A percentile compares a stretch with the other conserved stretches of the same genome.
These are phyloP conservation scores for Neophaeococcomyces aloes DNA, from an alignment of 2,329 filamentous ascomycete species.

Conservation along the genomic window DNA sequence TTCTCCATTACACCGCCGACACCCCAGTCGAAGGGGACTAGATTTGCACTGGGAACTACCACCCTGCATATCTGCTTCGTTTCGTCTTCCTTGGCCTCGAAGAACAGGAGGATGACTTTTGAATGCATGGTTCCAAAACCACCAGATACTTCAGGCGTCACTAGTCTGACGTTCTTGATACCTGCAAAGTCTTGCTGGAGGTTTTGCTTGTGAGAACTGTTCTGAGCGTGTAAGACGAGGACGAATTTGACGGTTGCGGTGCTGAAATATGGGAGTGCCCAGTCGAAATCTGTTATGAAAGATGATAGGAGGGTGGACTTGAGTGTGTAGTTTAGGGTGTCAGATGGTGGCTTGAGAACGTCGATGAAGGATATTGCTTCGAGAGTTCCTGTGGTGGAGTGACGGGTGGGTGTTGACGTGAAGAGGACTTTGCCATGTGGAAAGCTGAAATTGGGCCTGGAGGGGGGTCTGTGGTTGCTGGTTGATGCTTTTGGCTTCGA, in stretches of 20 bases:
- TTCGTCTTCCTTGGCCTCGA: conserved; percentile 34
- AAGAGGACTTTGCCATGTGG: conserved; percentile 62
- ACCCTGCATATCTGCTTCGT: conserved; percentile 42
- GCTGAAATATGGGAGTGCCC: conserved; percentile 64
- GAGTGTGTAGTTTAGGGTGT: conserved; percentile 58
- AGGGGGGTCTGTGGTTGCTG: background rate
- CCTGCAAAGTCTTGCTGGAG: conserved; percentile 31
- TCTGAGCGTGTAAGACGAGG: conserved; percentile 51
- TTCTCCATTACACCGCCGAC: conserved; percentile 77
- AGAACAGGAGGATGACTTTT: conserved; percentile 85
- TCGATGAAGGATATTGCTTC: conserved; percentile 36
- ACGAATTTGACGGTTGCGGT: conserved; percentile 50
- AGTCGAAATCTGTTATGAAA: conserved; percentile 75
- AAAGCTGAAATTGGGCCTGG: conserved; percentile 30
- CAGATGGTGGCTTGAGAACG: conserved; percentile 68
- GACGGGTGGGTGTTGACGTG: conserved; percentile 61
- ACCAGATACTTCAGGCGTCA: conserved; percentile 54
- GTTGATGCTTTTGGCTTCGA: conserved; percentile 22
- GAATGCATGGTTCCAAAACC: conserved; percentile 81
- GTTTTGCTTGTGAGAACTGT: conserved; percentile 32
- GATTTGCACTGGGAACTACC: conserved; percentile 77
- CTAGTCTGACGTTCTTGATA: conserved; percentile 49
- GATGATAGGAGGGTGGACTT: conserved; percentile 73
- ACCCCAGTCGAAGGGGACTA: conserved; percentile 82
- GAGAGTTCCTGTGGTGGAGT: conserved; percentile 42